These are phyloP conservation scores for Dimargaris xerosporica DNA, from an alignment of 192 early-diverging fungal genomes.

Conservation along the genomic window DNA sequence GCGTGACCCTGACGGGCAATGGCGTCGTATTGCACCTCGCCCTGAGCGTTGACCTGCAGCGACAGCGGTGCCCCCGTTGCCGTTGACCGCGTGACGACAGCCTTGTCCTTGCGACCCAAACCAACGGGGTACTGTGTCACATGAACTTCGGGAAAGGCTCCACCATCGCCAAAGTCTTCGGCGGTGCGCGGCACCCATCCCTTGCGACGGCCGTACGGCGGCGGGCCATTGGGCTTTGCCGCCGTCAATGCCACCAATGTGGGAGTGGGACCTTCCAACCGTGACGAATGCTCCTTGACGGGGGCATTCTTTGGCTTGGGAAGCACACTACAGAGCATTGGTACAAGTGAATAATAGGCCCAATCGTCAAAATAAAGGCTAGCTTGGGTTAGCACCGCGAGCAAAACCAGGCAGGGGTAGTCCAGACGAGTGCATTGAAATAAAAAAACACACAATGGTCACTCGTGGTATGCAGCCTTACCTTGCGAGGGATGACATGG, in stretches of 20 bases:
- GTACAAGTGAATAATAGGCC: too few relatives aligned
- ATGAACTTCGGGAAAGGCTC: conserved; percentile 90
- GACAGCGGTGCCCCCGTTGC: conserved; percentile 42
- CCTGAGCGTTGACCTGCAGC: conserved; percentile 78
- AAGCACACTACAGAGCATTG: not conserved
- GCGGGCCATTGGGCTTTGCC: conserved; percentile 16
- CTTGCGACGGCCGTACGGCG: conserved; percentile 65
- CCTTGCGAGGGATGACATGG: too few relatives aligned
- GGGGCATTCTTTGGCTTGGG: conserved; percentile 1
- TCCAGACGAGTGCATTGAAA: too few relatives aligned
- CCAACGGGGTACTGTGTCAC: conserved; percentile 86
- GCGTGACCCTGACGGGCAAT: conserved; percentile 65
- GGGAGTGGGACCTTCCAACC: not conserved
- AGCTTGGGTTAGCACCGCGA: too few relatives aligned
- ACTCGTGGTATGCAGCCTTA: too few relatives aligned
- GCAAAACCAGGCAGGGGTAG: too few relatives aligned
- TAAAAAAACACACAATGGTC: too few relatives aligned
- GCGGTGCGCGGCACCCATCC: conserved; percentile 63
- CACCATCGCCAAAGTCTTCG: conserved; percentile 91
- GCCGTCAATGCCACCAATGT: not conserved
- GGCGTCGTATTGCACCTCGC: conserved; percentile 79
- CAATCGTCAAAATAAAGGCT: too few relatives aligned
- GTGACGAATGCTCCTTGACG: not conserved
- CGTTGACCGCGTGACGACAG: conserved; percentile 5
- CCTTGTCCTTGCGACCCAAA: conserved; percentile 64